phyloP scores from a whole-genome alignment of 345 rosid genomes.

The Eucalyptus pauciflora region DNA sequence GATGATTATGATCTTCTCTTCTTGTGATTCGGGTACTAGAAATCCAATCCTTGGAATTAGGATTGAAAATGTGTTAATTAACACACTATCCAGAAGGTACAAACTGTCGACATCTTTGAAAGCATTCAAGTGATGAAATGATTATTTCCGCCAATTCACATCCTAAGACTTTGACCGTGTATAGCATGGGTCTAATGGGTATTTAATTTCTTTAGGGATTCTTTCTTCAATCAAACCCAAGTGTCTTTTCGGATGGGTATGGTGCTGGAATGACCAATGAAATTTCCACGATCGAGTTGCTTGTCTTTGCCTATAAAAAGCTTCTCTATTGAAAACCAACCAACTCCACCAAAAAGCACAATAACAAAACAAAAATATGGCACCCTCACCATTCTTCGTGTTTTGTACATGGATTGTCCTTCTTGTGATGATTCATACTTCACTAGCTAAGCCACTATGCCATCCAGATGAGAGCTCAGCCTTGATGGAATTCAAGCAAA shows the following conservation, averaged over 20 bases:
- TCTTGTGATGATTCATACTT: too few relatives aligned
- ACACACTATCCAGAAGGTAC: background rate
- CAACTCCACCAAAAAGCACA: background rate
- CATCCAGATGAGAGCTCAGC: too few relatives aligned
- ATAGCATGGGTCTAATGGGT: too few relatives aligned
- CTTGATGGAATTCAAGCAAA: too few relatives aligned
- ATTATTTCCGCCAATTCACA: background rate
- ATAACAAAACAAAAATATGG: background rate
- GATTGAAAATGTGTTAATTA: background rate
- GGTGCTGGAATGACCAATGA: background rate
- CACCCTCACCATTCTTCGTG: background rate
- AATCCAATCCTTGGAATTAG: background rate
- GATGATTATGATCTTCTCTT: background rate
- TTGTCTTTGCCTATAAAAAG: background rate
- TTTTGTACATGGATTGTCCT: background rate
- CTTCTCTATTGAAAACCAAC: background rate
- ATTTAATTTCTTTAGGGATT: background rate
- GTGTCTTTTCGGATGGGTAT: background rate
- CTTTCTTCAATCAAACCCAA: background rate
- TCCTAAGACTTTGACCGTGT: background rate
- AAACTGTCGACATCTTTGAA: background rate
- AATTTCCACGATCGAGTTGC: background rate
- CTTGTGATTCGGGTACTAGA: background rate
- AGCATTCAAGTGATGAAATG: background rate
- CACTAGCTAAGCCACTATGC: too few relatives aligned